Evolutionary conservation across 371 early-diverging fungal species (phyloP), one percentile per base, ranked within the genome.

Genomic region (Entomophthora muscae): DNA sequence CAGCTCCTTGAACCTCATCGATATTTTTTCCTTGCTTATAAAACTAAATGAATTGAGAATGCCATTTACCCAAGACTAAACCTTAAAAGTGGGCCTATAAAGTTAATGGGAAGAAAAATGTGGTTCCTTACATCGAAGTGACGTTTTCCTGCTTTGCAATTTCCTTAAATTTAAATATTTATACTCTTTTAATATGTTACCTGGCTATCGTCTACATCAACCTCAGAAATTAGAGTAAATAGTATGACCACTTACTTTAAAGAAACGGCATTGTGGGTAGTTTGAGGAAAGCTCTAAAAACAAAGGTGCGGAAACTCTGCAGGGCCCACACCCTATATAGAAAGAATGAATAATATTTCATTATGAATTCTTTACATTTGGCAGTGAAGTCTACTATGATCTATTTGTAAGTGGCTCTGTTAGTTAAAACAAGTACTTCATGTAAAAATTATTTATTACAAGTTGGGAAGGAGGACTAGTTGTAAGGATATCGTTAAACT

Each of bases 1-100:
- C 78, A 61, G 88, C 89, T 53, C 91, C 92, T 33, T 83, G 71
- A 24, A 90, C 71, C 68, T 89, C 84, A 32, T 69, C 81, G 31
- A 84, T 68, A 76, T 83, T 78, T n/a, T 72, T 32, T 56, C 90
- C 89, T 13, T 82, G 65, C 69, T 81, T 72, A 79, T 80, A 88
- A 77, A 85, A 76, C 69, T 69, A 64, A 65, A 71, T 33, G 76
- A 66, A 82, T 81, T 7, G 86, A 87, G 10, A 86, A 86, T 72
- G 78, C 83, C 68, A 87, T 62, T 68, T 84, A 83, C 22, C 70
- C 83, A 13, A 88, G 73, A 67, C 82, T 82, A 23, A 66, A 88
- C 79, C 62, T 80, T 76, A 68, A 79, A 76, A 29, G 82, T 78
- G 1, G 82, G 82, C 77, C 80, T 80, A 66, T 12, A 31, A 21